Base-by-base conservation (phyloP, 441 rosid genomes). In the Viola pubescens region DNA sequence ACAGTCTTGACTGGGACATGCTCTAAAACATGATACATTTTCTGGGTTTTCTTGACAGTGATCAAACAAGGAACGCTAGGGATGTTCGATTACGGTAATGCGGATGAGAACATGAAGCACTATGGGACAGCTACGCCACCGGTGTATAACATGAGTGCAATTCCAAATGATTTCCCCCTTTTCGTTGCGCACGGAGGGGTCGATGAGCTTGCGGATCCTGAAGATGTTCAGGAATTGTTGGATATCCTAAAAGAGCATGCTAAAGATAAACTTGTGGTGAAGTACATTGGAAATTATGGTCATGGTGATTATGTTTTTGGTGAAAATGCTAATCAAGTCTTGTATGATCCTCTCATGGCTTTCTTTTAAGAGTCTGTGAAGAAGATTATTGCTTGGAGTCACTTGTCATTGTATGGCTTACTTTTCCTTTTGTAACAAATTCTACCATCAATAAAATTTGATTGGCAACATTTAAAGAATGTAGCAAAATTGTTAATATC, bases 251-350 rank as follows among this genome's bases (percentile, higher is more conserved):
- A 83, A 82, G 77, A 69, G 60, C 98, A 89, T 26, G 80, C 76
- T 45, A 74, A 4, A 0, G 81, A 77, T 60, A 87, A 81, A 77
- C 80, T 88, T 6, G 56, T 54, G 1, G 75, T 87, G 64, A 88
- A 79, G 71, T 81, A 46, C 61, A 63, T 82, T 44, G 69, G 73
- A 59, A 60, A 84, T 13, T 89, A 85, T 56, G 89, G 82, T 57
- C 98, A 91, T 62, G 85, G 75, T 0, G 97, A 89, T 78, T 87
- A 83, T 75, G 52, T 89, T 8, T 75, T 87, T 86, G 98, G 81
- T 9, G 69, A 70, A n/a, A 87, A 77, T 55, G 98, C 94, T 42
- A 87, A 84, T 26, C 83, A 79, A 60, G 45, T 77, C 56, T 83
- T 83, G 44, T 89, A 79, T 63, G 79, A 77, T 26, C 59, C 69